These are phyloP conservation scores for Balansia obtecta DNA, from an alignment of 2,329 filamentous ascomycete species.

Conservation along the genomic window DNA sequence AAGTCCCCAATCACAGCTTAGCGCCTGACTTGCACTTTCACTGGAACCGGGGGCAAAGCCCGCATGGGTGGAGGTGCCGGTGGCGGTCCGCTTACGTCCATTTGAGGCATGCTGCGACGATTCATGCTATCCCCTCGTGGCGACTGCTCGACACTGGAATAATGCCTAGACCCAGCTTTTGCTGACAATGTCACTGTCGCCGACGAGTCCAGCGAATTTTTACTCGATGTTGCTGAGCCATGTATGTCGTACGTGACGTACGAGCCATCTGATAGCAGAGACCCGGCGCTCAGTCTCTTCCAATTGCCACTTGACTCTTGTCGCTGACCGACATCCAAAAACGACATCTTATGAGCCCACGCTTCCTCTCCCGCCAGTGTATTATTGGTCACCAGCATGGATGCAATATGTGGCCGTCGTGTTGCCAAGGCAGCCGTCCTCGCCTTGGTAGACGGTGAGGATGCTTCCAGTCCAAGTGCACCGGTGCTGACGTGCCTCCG, in stretches of 20 bases:
- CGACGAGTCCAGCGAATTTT: conserved; percentile 14
- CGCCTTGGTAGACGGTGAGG: not conserved
- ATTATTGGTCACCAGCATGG: not conserved
- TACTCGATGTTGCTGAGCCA: conserved; percentile 7
- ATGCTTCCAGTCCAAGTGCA: not conserved
- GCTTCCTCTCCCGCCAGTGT: not conserved
- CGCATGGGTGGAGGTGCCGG: conserved; percentile 41
- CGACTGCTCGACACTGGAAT: conserved; percentile 11
- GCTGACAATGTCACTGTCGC: conserved; percentile 10
- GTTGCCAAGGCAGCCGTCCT: not conserved
- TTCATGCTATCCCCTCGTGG: conserved; percentile 16
- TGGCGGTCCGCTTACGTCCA: conserved; percentile 35
- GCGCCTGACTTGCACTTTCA: conserved; percentile 10
- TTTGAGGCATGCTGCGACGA: conserved; percentile 38
- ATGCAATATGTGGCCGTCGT: conserved; percentile 4
- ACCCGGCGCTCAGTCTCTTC: conserved; percentile 18
- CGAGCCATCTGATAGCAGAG: conserved; percentile 15
- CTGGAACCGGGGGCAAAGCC: conserved; percentile 41
- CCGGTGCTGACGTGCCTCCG: conserved; percentile 5
- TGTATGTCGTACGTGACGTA: conserved; percentile 11
- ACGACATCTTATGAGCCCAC: conserved; percentile 4
- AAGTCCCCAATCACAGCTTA: not conserved
- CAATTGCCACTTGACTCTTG: conserved; percentile 10
- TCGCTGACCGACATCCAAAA: conserved; percentile 5
- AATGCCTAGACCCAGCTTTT: not conserved